Base-by-base conservation (phyloP, 352 stramenopile species). In the Phytopythium chamaehyphon region DNA sequence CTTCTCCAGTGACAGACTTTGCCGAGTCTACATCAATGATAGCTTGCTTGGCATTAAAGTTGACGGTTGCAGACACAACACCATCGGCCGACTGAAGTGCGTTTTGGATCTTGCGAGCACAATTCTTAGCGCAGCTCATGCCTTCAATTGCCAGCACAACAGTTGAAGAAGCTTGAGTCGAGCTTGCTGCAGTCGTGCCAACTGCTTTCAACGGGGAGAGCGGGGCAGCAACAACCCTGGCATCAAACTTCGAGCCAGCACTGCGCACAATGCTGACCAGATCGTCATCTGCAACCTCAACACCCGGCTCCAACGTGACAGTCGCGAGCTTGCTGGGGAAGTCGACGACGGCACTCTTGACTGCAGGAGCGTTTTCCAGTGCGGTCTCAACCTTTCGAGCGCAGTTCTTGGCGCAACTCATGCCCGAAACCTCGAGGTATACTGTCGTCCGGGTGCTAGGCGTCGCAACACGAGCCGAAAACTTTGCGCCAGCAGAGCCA, bases 371-470 rank as follows among this genome's bases (percentile, higher is more conserved):
- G 5, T 66, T 55, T 37, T 62, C 62, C 26, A 95, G 66, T 7
- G 77, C 74, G 1, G 56, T 68, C 48, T 92, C 61, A 1, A 95
- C 71, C 48, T 93, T 95, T 6, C 59, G 66, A 16, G 79, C 83
- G 23, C 85, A 93, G 38, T 90, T 90, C 51, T 88, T 90, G 15
- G 75, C 76, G 47, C 82, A 92, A 42, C 71, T 89, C 85, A 95
- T 93, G 18, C 83, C 85, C 5, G 74, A 66, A 15, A 95, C 59
- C 18, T 73, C 51, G 12, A 95, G 56, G 16, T 75, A 39, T 42
- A 93, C 67, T 4, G 65, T 81, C 5, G 65, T 78, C 18, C 73
- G 76, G 15, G 76, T 68, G 18, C 61, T 61, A 19, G 78, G 74
- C 3, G 68, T 63, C 15, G 66, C 69, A 2, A 86, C 43, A 11